A percentile compares a stretch with the other conserved stretches of the same genome.
phyloP scores from a whole-genome alignment of 2,329 filamentous ascomycete genomes.

The Sarocladium oryzae region DNA sequence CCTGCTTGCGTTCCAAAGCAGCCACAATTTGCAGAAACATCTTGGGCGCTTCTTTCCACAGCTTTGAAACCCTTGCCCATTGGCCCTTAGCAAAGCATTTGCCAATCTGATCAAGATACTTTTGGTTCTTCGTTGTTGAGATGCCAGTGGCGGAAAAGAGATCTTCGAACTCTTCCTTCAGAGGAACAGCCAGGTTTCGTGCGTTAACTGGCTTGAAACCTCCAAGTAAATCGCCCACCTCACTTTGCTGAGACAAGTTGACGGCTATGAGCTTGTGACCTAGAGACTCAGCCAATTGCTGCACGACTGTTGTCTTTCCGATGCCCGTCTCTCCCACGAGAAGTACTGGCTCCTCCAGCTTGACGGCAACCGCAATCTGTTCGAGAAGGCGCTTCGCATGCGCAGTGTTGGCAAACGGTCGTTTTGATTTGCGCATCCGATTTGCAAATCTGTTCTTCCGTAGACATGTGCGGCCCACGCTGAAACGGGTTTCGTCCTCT shows the following conservation, averaged over 20 bases:
- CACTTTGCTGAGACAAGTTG: conserved; percentile 96
- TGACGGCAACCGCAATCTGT: conserved; percentile 76
- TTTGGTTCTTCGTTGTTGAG: conserved; percentile 78
- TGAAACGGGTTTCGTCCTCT: conserved; percentile 49
- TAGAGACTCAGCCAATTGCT: conserved; percentile 79
- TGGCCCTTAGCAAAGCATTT: conserved; percentile 76
- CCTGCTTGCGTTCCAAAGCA: conserved; percentile 41
- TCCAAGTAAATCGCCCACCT: conserved; percentile 90
- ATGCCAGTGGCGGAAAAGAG: conserved; percentile 81
- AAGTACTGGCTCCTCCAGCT: conserved; percentile 79
- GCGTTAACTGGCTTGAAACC: conserved; percentile 96
- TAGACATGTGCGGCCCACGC: conserved; percentile 60
- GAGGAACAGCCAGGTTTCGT: conserved; percentile 75
- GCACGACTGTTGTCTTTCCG: conserved; percentile 93
- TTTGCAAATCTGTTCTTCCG: conserved; percentile 48
- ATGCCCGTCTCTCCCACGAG: conserved; percentile 99
- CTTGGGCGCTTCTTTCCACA: conserved; percentile 84
- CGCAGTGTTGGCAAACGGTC: conserved; percentile 80
- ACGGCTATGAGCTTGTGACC: conserved; percentile 86
- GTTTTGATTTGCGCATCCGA: conserved; percentile 44
- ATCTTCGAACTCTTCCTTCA: conserved; percentile 91
- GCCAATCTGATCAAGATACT: conserved; percentile 73
- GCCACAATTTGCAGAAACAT: conserved; percentile 72
- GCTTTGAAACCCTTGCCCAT: conserved; percentile 77
- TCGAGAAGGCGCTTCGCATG: conserved; percentile 82